Conservation (phyloP, 306 rosid species). For the Rosa lucieae region DNA sequence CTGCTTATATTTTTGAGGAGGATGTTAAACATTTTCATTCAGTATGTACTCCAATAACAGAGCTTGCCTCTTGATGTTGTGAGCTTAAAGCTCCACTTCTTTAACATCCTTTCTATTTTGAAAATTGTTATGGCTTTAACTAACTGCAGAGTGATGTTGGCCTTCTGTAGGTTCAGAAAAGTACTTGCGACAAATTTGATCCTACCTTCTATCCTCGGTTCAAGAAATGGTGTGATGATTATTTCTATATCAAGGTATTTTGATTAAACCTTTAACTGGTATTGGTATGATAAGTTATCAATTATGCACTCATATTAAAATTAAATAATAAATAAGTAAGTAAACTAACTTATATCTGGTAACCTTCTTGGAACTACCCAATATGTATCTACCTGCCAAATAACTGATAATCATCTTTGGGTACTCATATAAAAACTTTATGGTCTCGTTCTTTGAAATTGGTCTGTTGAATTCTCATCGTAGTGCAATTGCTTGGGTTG, state of each 20-base stretch:
- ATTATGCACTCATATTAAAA: background rate
- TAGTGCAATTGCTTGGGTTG: background rate
- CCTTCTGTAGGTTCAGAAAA: conserved; percentile 67
- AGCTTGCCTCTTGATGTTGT: background rate
- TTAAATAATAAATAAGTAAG: background rate
- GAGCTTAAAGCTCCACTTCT: background rate
- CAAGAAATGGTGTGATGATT: conserved; percentile 99
- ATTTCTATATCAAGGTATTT: conserved; percentile 88
- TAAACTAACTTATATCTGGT: background rate
- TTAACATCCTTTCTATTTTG: background rate
- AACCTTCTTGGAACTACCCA: background rate
- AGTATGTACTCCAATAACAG: conserved; percentile 39
- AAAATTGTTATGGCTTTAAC: background rate
- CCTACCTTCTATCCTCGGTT: conserved; percentile 91
- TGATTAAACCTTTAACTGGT: background rate
- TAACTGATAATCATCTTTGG: background rate
- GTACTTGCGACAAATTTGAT: conserved; percentile 91
- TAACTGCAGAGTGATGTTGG: background rate
- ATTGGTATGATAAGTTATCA: background rate
- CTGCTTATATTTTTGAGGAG: conserved; percentile 91
- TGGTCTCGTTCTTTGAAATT: background rate
- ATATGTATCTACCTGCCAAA: background rate
- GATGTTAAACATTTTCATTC: conserved; percentile 95
- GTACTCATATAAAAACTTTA: background rate
- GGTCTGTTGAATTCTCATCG: background rate